phyloP scores from a whole-genome alignment of 176 grass and related monocot species.

The Dendrocalamus sinicus region DNA sequence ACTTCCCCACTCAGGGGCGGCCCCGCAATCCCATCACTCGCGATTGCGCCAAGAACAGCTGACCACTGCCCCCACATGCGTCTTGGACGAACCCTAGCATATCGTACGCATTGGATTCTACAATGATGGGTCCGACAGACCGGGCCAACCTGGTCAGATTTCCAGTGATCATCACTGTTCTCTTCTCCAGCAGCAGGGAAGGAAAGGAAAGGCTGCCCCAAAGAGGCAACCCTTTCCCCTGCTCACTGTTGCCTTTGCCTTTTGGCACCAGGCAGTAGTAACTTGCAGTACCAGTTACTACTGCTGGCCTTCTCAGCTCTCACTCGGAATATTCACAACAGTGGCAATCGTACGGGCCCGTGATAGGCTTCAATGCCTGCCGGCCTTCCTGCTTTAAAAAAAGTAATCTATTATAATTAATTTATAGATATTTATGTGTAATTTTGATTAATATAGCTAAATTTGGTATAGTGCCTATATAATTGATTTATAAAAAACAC shows the following conservation, averaged over 20 bases:
- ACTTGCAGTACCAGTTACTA: background rate
- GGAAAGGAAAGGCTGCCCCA: background rate
- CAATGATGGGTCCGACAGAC: background rate
- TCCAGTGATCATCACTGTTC: background rate
- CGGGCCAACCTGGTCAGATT: background rate
- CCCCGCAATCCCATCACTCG: background rate
- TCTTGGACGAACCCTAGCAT: background rate
- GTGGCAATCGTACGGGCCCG: background rate
- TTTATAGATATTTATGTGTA: too few species aligned
- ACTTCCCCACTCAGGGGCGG: background rate
- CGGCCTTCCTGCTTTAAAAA: background rate
- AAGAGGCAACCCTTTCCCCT: background rate
- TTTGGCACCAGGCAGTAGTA: background rate
- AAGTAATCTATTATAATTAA: too few species aligned
- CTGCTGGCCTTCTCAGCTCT: background rate
- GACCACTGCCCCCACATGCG: background rate
- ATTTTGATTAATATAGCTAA: too few species aligned
- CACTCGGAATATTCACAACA: background rate
- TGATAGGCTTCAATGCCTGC: background rate
- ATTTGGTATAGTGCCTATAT: fast-evolving
- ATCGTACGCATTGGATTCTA: constrained; percentile 1
- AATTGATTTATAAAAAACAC: too few species aligned
- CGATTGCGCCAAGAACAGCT: background rate
- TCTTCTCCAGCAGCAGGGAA: background rate
- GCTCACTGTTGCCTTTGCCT: background rate